Percentiles rank a stretch among this genome's conserved stretches.
phyloP scores from a whole-genome alignment of 2,329 filamentous ascomycete species.

The Beauveria asiatica region DNA sequence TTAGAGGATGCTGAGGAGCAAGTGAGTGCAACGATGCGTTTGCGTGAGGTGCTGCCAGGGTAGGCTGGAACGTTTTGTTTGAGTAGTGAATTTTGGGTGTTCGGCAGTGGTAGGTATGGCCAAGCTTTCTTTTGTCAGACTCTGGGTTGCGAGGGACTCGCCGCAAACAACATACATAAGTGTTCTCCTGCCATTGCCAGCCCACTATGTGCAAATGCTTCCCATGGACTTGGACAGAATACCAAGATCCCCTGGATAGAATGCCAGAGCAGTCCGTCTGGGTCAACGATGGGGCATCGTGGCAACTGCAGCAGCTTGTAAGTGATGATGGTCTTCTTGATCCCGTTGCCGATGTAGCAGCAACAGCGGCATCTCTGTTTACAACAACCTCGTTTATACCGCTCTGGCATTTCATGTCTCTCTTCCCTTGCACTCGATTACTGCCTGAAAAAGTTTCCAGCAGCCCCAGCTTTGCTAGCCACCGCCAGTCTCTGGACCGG shows the following conservation, averaged over 20 bases:
- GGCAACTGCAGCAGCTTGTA: conserved; percentile 32
- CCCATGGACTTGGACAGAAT: conserved; percentile 40
- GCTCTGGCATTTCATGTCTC: too few relatives aligned
- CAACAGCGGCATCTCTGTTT: background rate
- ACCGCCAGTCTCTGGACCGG: background rate
- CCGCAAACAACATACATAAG: background rate
- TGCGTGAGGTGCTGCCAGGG: too few relatives aligned
- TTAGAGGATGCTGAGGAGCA: background rate
- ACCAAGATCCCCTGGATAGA: conserved; percentile 30
- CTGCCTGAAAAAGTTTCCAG: conserved; percentile 1
- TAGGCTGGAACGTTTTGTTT: background rate
- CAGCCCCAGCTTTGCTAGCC: background rate
- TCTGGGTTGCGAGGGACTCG: background rate
- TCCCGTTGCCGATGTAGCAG: background rate
- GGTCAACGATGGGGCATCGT: conserved; percentile 27
- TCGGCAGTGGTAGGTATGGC: background rate
- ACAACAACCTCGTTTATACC: background rate
- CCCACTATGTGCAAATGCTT: conserved; percentile 45
- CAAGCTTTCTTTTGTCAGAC: background rate
- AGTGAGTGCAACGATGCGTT: background rate
- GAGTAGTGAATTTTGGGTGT: background rate
- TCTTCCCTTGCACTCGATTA: background rate
- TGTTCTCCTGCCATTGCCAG: background rate
- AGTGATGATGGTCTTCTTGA: conserved; percentile 19
- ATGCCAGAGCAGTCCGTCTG: conserved; percentile 34